phyloP scores from a whole-genome alignment of 23 red algal species.

The Gracilariopsis chorda region DNA sequence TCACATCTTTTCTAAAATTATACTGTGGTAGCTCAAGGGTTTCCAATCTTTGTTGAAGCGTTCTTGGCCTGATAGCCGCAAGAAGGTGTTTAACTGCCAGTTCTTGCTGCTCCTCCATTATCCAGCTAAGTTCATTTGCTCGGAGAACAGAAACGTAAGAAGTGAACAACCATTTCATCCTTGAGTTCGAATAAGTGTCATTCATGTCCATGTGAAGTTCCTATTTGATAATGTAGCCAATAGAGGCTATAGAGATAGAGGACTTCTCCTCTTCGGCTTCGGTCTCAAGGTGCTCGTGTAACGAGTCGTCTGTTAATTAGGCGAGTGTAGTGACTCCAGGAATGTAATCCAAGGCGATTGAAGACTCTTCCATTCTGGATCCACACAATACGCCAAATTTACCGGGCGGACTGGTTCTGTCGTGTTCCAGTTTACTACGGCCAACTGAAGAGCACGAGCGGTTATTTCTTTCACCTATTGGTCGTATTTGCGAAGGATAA shows the following conservation, averaged over 20 bases:
- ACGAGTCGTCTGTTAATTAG: too few species aligned
- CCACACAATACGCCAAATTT: background rate
- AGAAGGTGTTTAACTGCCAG: background rate
- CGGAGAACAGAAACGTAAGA: background rate
- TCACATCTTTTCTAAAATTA: background rate
- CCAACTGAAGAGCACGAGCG: background rate
- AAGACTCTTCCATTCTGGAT: conserved; percentile 23
- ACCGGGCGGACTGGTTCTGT: conserved; percentile 17
- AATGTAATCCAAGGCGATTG: background rate
- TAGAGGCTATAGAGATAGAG: background rate
- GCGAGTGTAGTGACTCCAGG: too few species aligned
- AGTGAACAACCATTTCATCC: background rate
- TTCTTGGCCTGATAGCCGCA: background rate
- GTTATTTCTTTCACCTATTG: background rate
- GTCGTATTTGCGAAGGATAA: background rate
- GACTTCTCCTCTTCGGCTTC: background rate
- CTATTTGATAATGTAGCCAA: background rate
- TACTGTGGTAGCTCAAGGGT: background rate
- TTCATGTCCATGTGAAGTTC: background rate
- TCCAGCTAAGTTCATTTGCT: background rate
- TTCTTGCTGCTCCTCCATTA: background rate
- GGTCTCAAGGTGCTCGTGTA: background rate
- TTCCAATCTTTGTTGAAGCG: background rate
- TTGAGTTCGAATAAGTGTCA: background rate
- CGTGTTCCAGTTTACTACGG: background rate